Base-by-base conservation (phyloP, 2,329 filamentous ascomycete species). In the Lachnellula suecica region DNA sequence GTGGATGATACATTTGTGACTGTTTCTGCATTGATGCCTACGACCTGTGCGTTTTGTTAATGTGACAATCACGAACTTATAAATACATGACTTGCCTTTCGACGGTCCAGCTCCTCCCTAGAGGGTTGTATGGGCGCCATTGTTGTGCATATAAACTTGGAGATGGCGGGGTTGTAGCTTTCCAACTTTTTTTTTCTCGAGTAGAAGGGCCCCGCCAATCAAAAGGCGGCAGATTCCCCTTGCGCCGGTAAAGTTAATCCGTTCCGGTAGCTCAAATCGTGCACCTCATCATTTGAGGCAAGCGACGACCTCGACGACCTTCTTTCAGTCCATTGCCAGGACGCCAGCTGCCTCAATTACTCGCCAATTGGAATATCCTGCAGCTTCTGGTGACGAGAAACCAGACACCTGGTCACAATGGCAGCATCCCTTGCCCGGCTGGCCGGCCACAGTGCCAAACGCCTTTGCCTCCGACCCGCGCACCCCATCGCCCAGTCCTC, bases 21-120 rank as follows among this genome's bases (percentile, higher is more conserved):
- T 20, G 90, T 97, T 74, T 99, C 94, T 62, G 85, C 78, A 71
- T 94, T 90, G 74, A 99, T 85, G 63, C 87, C 84, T 66, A 99
- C 86, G 63, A 89, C 87, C 89, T 96, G 51, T 40, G 44, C 38
- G 42, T 37, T 49, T 46, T 27, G 35, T 25, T 17, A 46, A 19
- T 23, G 19, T 19, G 35, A 13, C 10, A 13, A 11, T 17, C 15
- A 13, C 43, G 37, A 7, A 17, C 19, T 44, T n/a, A 15, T 13
- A 15, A n/a, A 15, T 22, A 9, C 53, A 9, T 27, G 25, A 60
- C 72, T 58, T 70, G 85, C 84, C 70, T 82, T 86, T 58, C 87
- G 81, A 64, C 75, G 73, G 61, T 83, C 77, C 50, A 83, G 71
- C 71, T 87, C 82, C 58, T 81, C 82, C 60, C 75, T 70, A 54